Percentiles rank a stretch among this genome's conserved stretches.
phyloP scores from a whole-genome alignment of 768 basidiomycete genomes.

The Tulasnella sp. region DNA sequence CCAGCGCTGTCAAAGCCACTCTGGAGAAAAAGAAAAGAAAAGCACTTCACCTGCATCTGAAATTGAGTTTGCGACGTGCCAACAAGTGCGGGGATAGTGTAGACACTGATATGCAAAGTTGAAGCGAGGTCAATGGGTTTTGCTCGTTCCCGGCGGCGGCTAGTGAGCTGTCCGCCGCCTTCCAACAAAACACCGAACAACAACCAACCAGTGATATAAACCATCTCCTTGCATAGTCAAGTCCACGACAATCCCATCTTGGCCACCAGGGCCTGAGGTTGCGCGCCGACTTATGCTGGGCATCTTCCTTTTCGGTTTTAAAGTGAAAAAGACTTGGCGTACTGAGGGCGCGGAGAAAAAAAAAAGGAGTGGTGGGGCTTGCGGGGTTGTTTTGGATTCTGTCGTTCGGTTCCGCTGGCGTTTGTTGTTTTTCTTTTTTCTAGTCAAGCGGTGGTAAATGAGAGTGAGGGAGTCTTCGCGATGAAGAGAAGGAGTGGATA shows the following conservation, averaged over 20 bases:
- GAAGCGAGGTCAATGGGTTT: not conserved
- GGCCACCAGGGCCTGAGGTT: conserved; percentile 6
- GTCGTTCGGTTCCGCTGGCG: not conserved
- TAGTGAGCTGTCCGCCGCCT: not conserved
- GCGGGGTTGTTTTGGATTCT: not conserved
- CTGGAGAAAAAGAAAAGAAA: not conserved
- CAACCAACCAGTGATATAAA: conserved; percentile 9
- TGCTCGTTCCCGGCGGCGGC: not conserved
- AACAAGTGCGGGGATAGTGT: conserved; percentile 57
- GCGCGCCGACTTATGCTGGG: not conserved
- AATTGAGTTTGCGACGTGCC: conserved; percentile 50
- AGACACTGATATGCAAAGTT: conserved; percentile 45
- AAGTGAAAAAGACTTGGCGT: not conserved
- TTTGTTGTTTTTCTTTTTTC: not conserved
- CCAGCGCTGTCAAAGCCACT: not conserved
- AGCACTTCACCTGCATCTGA: conserved; percentile 30
- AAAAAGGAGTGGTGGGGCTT: not conserved
- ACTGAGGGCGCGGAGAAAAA: not conserved
- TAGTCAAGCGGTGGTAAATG: not conserved
- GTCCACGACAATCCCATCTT: conserved; percentile 10
- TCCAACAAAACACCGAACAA: not conserved
- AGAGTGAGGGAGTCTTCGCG: not conserved
- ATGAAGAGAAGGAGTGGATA: not conserved
- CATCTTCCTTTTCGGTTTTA: not conserved
- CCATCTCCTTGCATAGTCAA: conserved; percentile 24